Conservation (phyloP, 83 land plant genomes). For the Picea engelmannii region DNA sequence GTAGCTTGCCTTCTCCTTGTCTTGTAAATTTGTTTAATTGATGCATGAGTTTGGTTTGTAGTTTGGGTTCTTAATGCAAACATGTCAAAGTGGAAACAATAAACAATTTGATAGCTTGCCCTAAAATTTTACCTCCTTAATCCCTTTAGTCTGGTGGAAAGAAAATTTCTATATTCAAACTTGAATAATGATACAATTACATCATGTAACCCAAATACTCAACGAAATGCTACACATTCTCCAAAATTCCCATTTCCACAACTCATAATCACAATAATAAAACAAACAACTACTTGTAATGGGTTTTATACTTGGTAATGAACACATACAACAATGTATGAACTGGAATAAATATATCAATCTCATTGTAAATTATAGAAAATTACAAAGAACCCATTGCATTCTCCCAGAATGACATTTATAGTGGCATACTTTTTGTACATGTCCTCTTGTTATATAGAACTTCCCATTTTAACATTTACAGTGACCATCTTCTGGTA, state of each 20-base stretch:
- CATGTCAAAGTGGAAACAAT: too few relatives aligned
- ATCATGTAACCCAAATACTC: background rate
- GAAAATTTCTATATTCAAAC: background rate
- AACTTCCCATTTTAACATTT: background rate
- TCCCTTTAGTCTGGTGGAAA: too few relatives aligned
- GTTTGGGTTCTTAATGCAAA: too few relatives aligned
- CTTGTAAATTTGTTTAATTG: too few relatives aligned
- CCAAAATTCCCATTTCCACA: background rate
- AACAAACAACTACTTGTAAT: background rate
- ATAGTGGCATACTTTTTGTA: background rate
- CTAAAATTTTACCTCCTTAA: too few relatives aligned
- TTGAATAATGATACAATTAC: background rate
- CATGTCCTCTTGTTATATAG: background rate
- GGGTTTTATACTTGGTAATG: background rate
- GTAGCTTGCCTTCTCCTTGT: too few relatives aligned
- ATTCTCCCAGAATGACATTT: background rate
- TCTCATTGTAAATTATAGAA: background rate
- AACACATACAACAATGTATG: background rate
- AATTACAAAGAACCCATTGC: conserved; percentile 7
- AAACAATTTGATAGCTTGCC: too few relatives aligned
- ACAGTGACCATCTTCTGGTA: background rate
- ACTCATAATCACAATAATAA: background rate
- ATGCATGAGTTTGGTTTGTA: too few relatives aligned
- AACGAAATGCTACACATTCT: background rate
- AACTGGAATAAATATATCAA: background rate